Conservation (phyloP, 1,284 basidiomycete genomes). For the Fomes fomentarius region DNA sequence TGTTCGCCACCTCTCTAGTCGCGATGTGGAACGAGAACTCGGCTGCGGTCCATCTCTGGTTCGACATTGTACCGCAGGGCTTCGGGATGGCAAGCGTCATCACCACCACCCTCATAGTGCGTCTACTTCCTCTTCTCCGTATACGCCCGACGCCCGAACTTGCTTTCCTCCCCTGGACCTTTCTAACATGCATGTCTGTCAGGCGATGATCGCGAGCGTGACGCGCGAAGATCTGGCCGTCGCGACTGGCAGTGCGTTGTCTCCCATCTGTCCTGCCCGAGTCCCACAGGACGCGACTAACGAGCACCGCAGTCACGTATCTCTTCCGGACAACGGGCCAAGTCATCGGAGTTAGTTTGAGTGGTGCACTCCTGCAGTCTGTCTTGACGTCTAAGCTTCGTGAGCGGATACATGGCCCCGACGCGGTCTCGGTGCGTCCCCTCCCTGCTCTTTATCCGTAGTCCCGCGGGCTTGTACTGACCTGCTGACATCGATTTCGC, state of each 20-base stretch:
- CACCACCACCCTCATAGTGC: constrained; percentile 81
- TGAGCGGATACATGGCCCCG: constrained; percentile 74
- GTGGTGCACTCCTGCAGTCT: constrained; percentile 80
- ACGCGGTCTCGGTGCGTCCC: constrained; percentile 61
- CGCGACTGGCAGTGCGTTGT: constrained; percentile 80
- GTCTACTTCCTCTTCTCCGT: constrained; percentile 36
- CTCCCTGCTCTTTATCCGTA: background rate
- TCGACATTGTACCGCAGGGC: constrained; percentile 78
- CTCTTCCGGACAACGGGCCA: constrained; percentile 90
- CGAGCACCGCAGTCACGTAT: constrained; percentile 71
- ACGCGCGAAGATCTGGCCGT: constrained; percentile 83
- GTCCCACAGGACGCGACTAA: constrained; percentile 5
- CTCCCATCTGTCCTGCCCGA: background rate
- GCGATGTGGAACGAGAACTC: constrained; percentile 67
- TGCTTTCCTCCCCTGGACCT: background rate
- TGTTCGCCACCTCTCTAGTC: constrained; percentile 60
- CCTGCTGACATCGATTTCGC: background rate
- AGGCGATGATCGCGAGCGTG: constrained; percentile 87
- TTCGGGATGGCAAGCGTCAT: constrained; percentile 85
- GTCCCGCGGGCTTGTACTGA: background rate
- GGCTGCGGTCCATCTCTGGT: constrained; percentile 68
- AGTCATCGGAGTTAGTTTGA: constrained; percentile 86
- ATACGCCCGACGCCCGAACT: background rate
- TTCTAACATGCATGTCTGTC: constrained; percentile 22
- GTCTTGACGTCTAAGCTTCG: constrained; percentile 71